A percentile compares a stretch with the other conserved stretches of the same genome.
phyloP scores from a whole-genome alignment of 768 basidiomycete genomes.

The Phylloporus rhodoxanthus region DNA sequence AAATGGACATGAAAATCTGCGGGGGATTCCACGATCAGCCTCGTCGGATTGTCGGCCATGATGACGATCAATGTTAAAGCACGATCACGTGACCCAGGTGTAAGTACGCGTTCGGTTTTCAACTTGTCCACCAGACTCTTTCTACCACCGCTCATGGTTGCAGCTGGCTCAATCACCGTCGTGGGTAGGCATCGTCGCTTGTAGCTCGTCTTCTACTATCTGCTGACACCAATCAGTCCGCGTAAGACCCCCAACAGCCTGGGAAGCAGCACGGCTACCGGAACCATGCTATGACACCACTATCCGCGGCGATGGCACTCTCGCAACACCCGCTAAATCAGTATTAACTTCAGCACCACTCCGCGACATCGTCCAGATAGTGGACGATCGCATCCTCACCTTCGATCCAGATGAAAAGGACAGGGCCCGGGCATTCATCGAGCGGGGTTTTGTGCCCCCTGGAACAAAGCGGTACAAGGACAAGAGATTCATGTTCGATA shows the following conservation, averaged over 20 bases:
- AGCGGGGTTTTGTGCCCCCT: conserved; percentile 78
- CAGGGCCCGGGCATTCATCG: conserved; percentile 69
- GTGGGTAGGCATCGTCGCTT: conserved; percentile 47
- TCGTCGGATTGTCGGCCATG: background rate
- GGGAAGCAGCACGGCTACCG: conserved; percentile 82
- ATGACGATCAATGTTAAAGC: conserved; percentile 22
- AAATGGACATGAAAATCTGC: conserved; percentile 98
- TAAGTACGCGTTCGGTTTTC: conserved; percentile 28
- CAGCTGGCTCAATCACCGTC: conserved; percentile 83
- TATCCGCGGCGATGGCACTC: conserved; percentile 79
- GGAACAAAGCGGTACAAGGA: conserved; percentile 95
- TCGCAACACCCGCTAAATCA: conserved; percentile 59
- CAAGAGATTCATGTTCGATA: conserved; percentile 95
- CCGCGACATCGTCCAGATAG: conserved; percentile 77
- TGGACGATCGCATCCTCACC: conserved; percentile 91
- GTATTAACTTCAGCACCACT: conserved; percentile 51
- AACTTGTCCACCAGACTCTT: conserved; percentile 15
- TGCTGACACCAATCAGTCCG: conserved; percentile 54
- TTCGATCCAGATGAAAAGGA: conserved; percentile 96
- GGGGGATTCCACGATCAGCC: conserved; percentile 41
- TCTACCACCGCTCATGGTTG: conserved; percentile 48
- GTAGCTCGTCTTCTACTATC: background rate
- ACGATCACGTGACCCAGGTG: conserved; percentile 26
- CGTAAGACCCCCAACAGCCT: conserved; percentile 79
- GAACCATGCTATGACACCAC: conserved; percentile 63